These are phyloP conservation scores for Neurospora sp. DNA, from an alignment of 2,329 filamentous ascomycete species.

Conservation along the genomic window DNA sequence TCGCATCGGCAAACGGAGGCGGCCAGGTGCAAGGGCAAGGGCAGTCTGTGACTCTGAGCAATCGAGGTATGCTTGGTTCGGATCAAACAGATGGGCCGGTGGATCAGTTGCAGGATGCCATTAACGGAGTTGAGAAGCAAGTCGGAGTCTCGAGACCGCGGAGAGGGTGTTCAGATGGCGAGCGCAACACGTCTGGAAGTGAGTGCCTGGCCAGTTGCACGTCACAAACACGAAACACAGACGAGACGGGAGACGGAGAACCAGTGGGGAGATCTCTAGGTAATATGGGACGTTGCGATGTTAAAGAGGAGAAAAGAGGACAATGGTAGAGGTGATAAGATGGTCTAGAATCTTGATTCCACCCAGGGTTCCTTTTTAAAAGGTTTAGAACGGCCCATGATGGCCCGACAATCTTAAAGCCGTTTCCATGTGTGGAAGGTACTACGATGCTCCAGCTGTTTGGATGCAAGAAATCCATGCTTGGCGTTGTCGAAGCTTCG, in stretches of 20 bases:
- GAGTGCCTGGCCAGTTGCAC: not conserved
- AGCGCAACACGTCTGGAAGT: not conserved
- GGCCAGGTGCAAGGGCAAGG: not conserved
- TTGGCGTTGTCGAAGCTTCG: not conserved
- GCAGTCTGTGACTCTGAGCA: not conserved
- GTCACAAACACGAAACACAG: not conserved
- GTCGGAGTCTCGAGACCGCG: not conserved
- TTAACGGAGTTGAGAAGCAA: not conserved
- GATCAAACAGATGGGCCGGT: not conserved
- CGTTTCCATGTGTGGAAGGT: not conserved
- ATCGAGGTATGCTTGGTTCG: not conserved
- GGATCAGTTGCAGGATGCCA: not conserved
- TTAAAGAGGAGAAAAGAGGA: not conserved
- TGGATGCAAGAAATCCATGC: not conserved
- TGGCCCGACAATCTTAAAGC: not conserved
- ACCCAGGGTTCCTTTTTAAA: not conserved
- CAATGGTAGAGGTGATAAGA: not conserved
- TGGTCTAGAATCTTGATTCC: not conserved
- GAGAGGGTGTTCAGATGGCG: not conserved
- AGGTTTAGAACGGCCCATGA: not conserved
- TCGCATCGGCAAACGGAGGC: not conserved
- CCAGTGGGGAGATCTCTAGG: constrained; percentile 3
- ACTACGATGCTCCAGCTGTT: not conserved
- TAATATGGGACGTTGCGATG: not conserved
- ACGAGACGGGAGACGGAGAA: not conserved